Percentiles rank a stretch among this genome's conserved stretches.
Conservation (phyloP, 2,329 filamentous ascomycete species). For the Verticillium albo-atrum region DNA sequence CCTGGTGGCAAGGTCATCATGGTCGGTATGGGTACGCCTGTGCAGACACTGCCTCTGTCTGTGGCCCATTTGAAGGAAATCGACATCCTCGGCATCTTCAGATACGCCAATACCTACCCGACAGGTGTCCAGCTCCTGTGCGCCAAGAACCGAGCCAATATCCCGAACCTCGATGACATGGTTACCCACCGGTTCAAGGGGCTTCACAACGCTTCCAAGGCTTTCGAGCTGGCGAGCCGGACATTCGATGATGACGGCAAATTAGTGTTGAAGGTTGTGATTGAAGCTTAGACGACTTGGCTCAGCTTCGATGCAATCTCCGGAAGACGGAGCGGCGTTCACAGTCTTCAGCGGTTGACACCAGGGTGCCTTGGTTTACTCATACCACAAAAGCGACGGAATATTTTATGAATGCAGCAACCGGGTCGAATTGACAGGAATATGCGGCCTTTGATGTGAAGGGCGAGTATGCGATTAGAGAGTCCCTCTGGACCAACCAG, state of each 20-base stretch:
- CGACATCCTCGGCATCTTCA: slow-evolving; percentile 70
- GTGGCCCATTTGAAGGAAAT: slow-evolving; percentile 71
- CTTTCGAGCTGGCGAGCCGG: slow-evolving; percentile 66
- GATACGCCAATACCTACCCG: slow-evolving; percentile 72
- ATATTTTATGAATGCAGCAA: too few relatives aligned
- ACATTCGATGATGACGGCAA: slow-evolving; percentile 64
- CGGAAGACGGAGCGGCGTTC: neutral
- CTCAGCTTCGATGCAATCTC: neutral
- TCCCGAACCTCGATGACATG: slow-evolving; percentile 64
- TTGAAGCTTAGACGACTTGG: slow-evolving; percentile 40
- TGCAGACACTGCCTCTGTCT: slow-evolving; percentile 69
- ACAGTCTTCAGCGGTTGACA: neutral
- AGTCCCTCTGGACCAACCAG: too few relatives aligned
- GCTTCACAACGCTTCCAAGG: slow-evolving; percentile 54
- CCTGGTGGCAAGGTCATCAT: slow-evolving; percentile 70
- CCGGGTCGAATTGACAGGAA: too few relatives aligned
- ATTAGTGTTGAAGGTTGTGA: slow-evolving; percentile 68
- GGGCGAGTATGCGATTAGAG: too few relatives aligned
- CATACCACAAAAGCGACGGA: too few relatives aligned
- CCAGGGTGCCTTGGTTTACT: too few relatives aligned
- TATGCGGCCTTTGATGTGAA: too few relatives aligned
- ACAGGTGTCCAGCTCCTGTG: slow-evolving; percentile 62
- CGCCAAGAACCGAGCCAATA: slow-evolving; percentile 34
- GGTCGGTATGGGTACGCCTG: slow-evolving; percentile 74
- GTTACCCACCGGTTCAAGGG: slow-evolving; percentile 71